phyloP scores from a whole-genome alignment of 129 eudicot species.

The Lactuca saligna region DNA sequence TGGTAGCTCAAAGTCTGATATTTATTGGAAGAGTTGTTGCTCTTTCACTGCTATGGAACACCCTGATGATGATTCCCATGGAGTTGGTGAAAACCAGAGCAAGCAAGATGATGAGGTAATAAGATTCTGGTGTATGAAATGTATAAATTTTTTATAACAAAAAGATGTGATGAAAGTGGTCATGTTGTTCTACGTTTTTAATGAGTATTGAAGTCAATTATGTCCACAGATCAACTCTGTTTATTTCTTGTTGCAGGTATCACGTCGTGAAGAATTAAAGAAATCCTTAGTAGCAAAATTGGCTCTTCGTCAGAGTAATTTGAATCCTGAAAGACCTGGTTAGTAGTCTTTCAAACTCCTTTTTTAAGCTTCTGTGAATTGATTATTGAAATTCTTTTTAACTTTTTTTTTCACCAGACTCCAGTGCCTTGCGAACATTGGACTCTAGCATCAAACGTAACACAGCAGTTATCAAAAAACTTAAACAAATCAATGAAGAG shows the following conservation, averaged over 20 bases:
- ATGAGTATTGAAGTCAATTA: neutral
- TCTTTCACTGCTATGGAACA: slow-evolving; percentile 87
- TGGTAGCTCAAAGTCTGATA: slow-evolving; percentile 78
- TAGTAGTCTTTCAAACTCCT: slow-evolving; percentile 24
- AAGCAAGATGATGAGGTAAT: slow-evolving; percentile 75
- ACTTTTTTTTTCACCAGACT: slow-evolving; percentile 45
- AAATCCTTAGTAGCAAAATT: slow-evolving; percentile 71
- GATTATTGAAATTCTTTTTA: neutral
- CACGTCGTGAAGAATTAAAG: slow-evolving; percentile 84
- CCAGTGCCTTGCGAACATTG: slow-evolving; percentile 72
- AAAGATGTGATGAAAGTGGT: neutral
- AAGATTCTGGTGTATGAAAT: slow-evolving; percentile 11
- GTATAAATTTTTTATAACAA: neutral
- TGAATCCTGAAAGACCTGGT: slow-evolving; percentile 94
- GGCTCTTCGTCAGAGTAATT: slow-evolving; percentile 73
- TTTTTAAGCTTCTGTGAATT: neutral
- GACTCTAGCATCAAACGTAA: slow-evolving; percentile 98
- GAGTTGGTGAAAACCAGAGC: slow-evolving; percentile 58
- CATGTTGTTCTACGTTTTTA: neutral
- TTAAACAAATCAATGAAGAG: slow-evolving; percentile 92
- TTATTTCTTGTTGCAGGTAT: slow-evolving; percentile 50
- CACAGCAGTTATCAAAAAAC: slow-evolving; percentile 92
- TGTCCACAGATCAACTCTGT: neutral
- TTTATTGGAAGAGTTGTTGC: slow-evolving; percentile 94
- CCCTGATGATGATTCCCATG: slow-evolving; percentile 61